Evolutionary conservation across 2,329 filamentous ascomycete genomes (phyloP).

Genomic region (Akanthomyces muscarius): DNA sequence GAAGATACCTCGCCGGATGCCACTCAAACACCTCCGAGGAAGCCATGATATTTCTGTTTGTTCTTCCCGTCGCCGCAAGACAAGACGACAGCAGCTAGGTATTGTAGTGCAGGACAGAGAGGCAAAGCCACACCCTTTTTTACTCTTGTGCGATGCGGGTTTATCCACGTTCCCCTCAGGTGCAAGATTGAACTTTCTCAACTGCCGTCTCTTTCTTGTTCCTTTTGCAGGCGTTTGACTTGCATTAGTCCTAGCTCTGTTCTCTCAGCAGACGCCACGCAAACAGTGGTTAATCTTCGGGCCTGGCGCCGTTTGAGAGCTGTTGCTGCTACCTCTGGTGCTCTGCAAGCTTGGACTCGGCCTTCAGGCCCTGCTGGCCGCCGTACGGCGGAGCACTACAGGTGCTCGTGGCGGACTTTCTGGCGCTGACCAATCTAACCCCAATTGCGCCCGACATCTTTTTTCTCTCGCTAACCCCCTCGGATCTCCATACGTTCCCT

Average conservation of each 20-base stretch:
- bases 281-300: conserved; percentile 15
- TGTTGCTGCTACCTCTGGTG: too few species aligned
- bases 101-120: background rate
- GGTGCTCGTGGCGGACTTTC: background rate
- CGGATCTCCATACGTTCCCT: background rate
- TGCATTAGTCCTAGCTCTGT: conserved; percentile 12
- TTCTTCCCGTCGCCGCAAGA: background rate
- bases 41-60: background rate
- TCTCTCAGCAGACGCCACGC: background rate
- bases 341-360: too few species aligned
- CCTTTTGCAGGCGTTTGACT: background rate
- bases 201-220: background rate
- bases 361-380: too few species aligned
- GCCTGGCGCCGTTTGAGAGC: background rate
- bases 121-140: background rate
- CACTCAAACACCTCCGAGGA: conserved; percentile 31
- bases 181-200: background rate
- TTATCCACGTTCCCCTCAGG: background rate
- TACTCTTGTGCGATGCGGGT: too few species aligned
- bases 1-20: conserved; percentile 37
- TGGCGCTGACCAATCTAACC: conserved; percentile 18
- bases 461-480: background rate
- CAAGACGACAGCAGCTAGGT: background rate
- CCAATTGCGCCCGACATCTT: background rate
- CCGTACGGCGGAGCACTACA: background rate